phyloP scores from a whole-genome alignment of 805 yeast species.

The Jamesozyma rosinii region DNA sequence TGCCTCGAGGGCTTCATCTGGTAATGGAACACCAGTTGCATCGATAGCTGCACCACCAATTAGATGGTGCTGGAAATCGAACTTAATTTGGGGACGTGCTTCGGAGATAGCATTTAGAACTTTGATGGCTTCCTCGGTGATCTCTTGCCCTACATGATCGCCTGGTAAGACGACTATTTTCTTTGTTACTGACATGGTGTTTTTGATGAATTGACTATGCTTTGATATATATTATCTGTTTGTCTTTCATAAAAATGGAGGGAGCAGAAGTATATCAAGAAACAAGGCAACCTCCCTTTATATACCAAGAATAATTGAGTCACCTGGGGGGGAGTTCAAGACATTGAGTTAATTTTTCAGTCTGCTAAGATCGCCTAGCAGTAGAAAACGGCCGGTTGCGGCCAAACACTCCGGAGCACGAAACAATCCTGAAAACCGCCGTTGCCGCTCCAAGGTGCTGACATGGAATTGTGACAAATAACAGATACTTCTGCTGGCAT shows the following conservation, averaged over 20 bases:
- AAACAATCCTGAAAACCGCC: background rate
- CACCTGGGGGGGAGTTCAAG: no score
- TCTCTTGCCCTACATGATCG: slow-evolving; percentile 93
- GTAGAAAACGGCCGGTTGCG: background rate
- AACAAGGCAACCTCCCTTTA: no score
- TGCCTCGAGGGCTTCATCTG: slow-evolving; percentile 74
- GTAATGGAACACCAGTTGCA: slow-evolving; percentile 86
- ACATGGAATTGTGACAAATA: no score
- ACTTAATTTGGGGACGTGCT: slow-evolving; percentile 46
- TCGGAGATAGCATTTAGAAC: slow-evolving; percentile 72
- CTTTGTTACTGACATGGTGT: no score
- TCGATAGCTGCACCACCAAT: slow-evolving; percentile 99
- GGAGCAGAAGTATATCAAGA: no score
- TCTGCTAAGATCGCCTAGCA: background rate
- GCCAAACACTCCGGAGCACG: background rate
- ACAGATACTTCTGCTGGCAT: no score
- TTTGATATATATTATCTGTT: no score
- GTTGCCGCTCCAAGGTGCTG: background rate
- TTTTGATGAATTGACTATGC: no score
- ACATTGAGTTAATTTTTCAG: no score
- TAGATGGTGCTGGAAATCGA: slow-evolving; percentile 72
- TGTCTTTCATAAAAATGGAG: no score
- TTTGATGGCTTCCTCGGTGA: slow-evolving; percentile 82
- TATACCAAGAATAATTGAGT: no score
- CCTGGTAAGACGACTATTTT: slow-evolving; percentile 87